Percentiles rank a stretch among this genome's conserved stretches.
phyloP scores from a whole-genome alignment of 2,329 filamentous ascomycete species.

The Dactylonectria estremocensis region DNA sequence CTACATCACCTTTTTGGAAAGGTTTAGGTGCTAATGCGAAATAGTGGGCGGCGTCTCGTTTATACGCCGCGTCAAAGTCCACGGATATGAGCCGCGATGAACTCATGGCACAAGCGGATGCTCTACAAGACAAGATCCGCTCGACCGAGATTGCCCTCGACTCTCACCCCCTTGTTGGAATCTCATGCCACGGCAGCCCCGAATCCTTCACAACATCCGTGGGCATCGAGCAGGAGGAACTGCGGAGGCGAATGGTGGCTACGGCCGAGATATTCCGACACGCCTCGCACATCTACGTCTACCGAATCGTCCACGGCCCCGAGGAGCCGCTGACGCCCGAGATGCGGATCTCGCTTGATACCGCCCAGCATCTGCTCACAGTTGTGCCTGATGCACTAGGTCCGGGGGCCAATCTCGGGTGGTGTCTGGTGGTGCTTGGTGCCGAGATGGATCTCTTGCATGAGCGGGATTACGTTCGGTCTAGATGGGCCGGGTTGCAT shows the following conservation, averaged over 20 bases:
- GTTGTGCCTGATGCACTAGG: conserved; percentile 29
- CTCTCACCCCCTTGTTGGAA: conserved; percentile 12
- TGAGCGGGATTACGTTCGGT: conserved; percentile 26
- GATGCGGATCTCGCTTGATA: conserved; percentile 22
- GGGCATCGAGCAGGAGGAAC: conserved; percentile 18
- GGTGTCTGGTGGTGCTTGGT: conserved; percentile 30
- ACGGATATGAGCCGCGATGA: background rate
- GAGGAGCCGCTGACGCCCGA: conserved; percentile 13
- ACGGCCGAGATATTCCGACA: conserved; percentile 34
- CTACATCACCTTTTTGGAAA: too few species aligned
- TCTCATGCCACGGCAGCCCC: conserved; percentile 7
- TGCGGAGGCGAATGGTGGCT: conserved; percentile 25
- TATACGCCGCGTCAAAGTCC: conserved; percentile 8
- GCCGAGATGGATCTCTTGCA: conserved; percentile 24
- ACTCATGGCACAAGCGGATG: conserved; percentile 5
- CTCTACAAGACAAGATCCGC: conserved; percentile 16
- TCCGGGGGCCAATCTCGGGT: conserved; percentile 30
- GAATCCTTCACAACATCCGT: conserved; percentile 3
- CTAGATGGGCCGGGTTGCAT: conserved; percentile 23
- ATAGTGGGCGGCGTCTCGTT: conserved; percentile 24
- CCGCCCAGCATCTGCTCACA: conserved; percentile 19
- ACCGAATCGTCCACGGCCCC: conserved; percentile 24
- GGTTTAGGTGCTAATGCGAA: background rate
- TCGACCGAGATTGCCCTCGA: conserved; percentile 19
- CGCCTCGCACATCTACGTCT: conserved; percentile 26